Base-by-base conservation (phyloP, 1,284 basidiomycete genomes). In the Cryptococcus depauperatus region DNA sequence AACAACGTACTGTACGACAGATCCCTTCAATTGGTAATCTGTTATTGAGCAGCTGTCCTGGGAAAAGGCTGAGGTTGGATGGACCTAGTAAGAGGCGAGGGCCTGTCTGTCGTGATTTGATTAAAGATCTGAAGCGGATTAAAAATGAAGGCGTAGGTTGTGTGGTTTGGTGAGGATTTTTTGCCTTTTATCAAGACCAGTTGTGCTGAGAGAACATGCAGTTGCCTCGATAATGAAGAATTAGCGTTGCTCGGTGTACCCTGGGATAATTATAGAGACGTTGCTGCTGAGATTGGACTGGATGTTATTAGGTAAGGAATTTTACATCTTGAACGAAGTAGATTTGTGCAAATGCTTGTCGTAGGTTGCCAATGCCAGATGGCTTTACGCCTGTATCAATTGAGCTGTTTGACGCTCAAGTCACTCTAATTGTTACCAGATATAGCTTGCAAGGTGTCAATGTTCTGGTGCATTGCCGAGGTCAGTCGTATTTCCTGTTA, bases 31-130 rank as follows among this genome's bases (percentile, higher is more conserved):
- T 96, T 1, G 93, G 93, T n/a, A 97, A 97, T 66, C 68, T 98
- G 28, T 77, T 85, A 37, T 71, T 98, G 25, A 90, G 85, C 3
- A 92, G 87, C 5, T 97, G 92, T 71, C 93, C 93, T 0, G 93
- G 93, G 7, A 98, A 97, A 71, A 91, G 96, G 75, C 85, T 98
- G 9, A 80, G 93, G 32, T 75, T 98, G 46, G 76, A 76, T 46
- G 88, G 88, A 1, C 85, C 85, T 14, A 78, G 82, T 16, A 84
- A 80, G 61, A 89, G 89, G 3, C 77, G 91, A 18, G 79, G 80
- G 26, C 82, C 84, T 0, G 85, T 98, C 25, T 90, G 85, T 62
- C 77, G 93, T 47, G 85, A 93, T 62, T 71, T 97, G 0, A 72
- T 75, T 10, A 73, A 77, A 14, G 93, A 98, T 69, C 67, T 98